Percentiles rank a stretch among this genome's conserved stretches.
These are phyloP conservation scores for Heliocybe sulcata DNA, from an alignment of 1,284 basidiomycete genomes.

Conservation along the genomic window DNA sequence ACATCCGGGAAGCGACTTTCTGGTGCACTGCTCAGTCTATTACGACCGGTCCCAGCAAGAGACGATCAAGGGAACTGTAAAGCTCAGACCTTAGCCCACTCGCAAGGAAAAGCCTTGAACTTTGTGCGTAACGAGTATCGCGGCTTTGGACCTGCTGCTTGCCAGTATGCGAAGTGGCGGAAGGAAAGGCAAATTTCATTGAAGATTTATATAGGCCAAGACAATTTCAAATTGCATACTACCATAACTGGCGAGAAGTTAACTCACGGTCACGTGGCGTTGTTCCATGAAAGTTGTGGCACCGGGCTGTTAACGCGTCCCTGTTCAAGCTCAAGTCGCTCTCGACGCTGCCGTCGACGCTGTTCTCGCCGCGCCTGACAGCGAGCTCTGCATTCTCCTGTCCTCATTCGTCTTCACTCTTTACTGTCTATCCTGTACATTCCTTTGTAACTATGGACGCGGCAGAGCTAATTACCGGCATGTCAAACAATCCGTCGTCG, in stretches of 20 bases:
- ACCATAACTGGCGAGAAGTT: too few relatives aligned
- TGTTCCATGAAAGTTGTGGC: too few relatives aligned
- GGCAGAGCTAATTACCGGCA: background rate
- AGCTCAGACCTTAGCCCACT: constrained; percentile 25
- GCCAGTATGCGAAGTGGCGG: background rate
- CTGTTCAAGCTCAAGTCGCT: too few relatives aligned
- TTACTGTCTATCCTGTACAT: background rate
- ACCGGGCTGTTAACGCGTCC: too few relatives aligned
- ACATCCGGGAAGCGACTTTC: constrained; percentile 8
- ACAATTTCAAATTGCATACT: too few relatives aligned
- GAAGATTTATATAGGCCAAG: too few relatives aligned
- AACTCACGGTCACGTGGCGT: too few relatives aligned
- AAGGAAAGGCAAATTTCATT: too few relatives aligned
- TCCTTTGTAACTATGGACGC: background rate
- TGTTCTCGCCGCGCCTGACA: too few relatives aligned
- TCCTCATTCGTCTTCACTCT: background rate
- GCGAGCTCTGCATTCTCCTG: background rate
- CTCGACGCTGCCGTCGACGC: too few relatives aligned
- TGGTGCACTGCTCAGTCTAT: constrained; percentile 16
- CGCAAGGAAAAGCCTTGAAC: constrained; percentile 11
- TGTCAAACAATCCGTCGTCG: background rate
- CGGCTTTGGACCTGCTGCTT: constrained; percentile 16
- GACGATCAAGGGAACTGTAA: constrained; percentile 14
- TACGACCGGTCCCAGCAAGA: constrained; percentile 15
- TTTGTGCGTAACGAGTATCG: constrained; percentile 20